Conservation (phyloP, 1,139 yeast species). For the Candida frijolesensis region DNA sequence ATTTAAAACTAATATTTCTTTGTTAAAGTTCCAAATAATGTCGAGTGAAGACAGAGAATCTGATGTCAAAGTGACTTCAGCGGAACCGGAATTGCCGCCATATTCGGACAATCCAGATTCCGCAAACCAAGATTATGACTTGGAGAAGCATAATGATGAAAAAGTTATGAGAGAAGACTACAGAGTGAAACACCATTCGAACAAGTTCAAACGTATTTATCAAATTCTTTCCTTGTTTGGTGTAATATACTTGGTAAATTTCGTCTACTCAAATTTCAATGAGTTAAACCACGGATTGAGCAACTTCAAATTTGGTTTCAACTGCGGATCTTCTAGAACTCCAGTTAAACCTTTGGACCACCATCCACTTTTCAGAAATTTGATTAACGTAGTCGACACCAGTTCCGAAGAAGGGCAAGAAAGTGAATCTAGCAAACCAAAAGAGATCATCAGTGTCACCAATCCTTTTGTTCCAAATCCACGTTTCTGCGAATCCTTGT, state of each 20-base stretch:
- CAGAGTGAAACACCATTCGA: neutral
- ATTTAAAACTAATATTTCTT: neutral
- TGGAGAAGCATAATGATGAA: neutral
- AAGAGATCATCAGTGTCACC: constrained; percentile 28
- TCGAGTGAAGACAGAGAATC: constrained; percentile 1
- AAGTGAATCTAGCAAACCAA: constrained; percentile 6
- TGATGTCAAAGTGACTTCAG: neutral
- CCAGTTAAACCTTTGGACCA: constrained; percentile 2
- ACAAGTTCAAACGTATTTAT: neutral
- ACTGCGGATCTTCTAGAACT: neutral
- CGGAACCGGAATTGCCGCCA: constrained; percentile 4
- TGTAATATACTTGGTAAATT: constrained; percentile 1
- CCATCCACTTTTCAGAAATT: constrained; percentile 11
- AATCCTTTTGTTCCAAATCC: constrained; percentile 32
- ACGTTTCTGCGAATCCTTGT: constrained; percentile 33
- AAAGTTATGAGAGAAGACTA: neutral
- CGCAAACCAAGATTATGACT: neutral
- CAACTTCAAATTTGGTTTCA: neutral
- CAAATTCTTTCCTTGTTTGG: constrained; percentile 1
- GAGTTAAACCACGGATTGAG: neutral
- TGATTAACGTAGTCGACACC: constrained; percentile 8
- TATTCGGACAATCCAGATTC: constrained; percentile 1
- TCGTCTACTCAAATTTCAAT: neutral
- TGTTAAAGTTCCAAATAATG: neutral
- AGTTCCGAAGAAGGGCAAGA: neutral